Conservation (phyloP, 495 filamentous ascomycete genomes). For the Trichoderma virens region DNA sequence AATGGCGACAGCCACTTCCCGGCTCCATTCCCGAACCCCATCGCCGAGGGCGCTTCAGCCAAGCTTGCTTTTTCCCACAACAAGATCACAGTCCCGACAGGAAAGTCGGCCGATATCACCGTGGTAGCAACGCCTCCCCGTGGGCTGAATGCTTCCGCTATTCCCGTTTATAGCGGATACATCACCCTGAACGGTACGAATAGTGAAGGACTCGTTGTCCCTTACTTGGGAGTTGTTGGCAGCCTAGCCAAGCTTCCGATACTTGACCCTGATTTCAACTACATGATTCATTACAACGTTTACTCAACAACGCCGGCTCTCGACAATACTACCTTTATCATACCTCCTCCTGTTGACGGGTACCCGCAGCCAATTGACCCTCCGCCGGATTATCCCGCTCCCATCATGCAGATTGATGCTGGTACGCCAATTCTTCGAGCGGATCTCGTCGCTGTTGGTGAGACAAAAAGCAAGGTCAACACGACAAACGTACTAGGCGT, state of each 20-base stretch:
- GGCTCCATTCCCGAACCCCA: conserved; percentile 9
- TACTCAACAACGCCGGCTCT: conserved; percentile 13
- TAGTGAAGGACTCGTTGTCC: conserved; percentile 21
- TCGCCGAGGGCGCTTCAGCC: not conserved
- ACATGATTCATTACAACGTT: conserved; percentile 12
- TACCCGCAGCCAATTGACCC: not conserved
- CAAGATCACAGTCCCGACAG: conserved; percentile 11
- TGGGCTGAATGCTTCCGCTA: conserved; percentile 12
- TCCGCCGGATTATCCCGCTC: conserved; percentile 13
- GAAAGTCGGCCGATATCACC: not conserved
- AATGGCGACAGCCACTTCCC: not conserved
- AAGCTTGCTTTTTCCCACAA: conserved; percentile 1
- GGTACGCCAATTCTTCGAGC: conserved; percentile 18
- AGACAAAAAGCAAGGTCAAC: conserved; percentile 13
- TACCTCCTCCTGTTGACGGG: not conserved
- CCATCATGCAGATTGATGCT: conserved; percentile 13
- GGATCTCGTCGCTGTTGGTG: conserved; percentile 18
- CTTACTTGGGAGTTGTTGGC: conserved; percentile 20
- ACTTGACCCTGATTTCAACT: conserved; percentile 14
- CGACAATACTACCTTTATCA: not conserved
- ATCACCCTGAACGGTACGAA: conserved; percentile 22
- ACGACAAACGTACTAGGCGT: conserved; percentile 19
- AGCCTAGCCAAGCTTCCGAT: conserved; percentile 16
- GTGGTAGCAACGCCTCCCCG: conserved; percentile 11
- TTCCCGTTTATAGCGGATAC: conserved; percentile 28